Conservation (phyloP, 352 stramenopile genomes). For the Peronospora destructor region DNA sequence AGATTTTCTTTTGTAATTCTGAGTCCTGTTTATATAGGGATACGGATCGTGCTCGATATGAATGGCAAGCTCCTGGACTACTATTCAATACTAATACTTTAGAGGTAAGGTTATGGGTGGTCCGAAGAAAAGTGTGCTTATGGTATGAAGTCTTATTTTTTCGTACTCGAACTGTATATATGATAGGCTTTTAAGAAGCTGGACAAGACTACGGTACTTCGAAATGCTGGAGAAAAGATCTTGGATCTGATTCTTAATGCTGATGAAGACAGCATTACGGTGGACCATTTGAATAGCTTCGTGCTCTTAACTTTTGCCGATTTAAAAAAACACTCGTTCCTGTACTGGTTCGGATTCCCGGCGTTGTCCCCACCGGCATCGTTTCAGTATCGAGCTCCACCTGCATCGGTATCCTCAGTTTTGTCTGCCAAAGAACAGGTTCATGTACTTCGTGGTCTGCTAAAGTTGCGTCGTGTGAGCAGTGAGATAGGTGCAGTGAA, state of each 20-base stretch:
- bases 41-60: conserved; percentile 55
- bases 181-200: conserved; percentile 67
- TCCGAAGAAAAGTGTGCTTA: neutral
- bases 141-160: no score
- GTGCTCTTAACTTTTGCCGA: conserved; percentile 89
- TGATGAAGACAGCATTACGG: conserved; percentile 6
- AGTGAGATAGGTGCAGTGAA: conserved; percentile 14
- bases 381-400: conserved; percentile 29
- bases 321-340: conserved; percentile 89
- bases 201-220: conserved; percentile 74
- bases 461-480: conserved; percentile 30
- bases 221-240: conserved; percentile 32
- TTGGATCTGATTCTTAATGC: conserved; percentile 28
- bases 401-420: conserved; percentile 24
- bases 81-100: conserved; percentile 85
- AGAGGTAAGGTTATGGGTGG: conserved; percentile 34
- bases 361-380: conserved; percentile 45
- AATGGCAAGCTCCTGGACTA: conserved; percentile 64
- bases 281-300: conserved; percentile 77
- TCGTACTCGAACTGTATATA: no score
- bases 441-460: conserved; percentile 31
- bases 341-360: conserved; percentile 92
- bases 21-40: conserved; percentile 13
- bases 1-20: no score
- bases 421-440: conserved; percentile 39